Percentiles rank a stretch among this genome's conserved stretches.
Evolutionary conservation across 2,329 filamentous ascomycete genomes (phyloP).

Genomic region (Gremmenia infestans): DNA sequence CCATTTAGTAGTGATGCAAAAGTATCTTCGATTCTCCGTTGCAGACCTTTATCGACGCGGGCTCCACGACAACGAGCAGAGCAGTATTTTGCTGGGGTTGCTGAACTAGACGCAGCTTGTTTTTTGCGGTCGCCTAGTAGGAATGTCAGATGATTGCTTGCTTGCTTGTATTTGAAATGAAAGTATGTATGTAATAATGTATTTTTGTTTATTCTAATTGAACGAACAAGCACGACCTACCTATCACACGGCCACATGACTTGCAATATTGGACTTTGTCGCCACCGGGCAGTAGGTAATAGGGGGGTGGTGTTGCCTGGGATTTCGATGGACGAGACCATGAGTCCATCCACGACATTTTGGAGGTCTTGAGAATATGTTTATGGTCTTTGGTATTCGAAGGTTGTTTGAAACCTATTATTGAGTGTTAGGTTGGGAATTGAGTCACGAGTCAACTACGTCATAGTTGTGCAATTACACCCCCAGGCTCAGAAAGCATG

Average conservation of each 20-base stretch:
- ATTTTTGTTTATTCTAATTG: too few relatives aligned
- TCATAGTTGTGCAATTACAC: too few relatives aligned
- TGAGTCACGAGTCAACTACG: too few relatives aligned
- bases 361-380: background rate
- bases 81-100: constrained; percentile 46
- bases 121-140: too few relatives aligned
- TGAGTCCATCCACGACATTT: constrained; percentile 5
- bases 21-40: constrained; percentile 47
- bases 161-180: too few relatives aligned
- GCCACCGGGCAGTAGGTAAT: constrained; percentile 43
- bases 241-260: constrained; percentile 52
- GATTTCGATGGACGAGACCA: constrained; percentile 5
- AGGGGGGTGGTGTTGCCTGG: constrained; percentile 43
- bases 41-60: constrained; percentile 35
- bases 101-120: too few relatives aligned
- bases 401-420: too few relatives aligned
- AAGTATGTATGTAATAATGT: too few relatives aligned
- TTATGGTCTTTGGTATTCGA: too few relatives aligned
- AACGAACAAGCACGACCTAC: constrained; percentile 22
- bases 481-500: too few relatives aligned
- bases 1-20: constrained; percentile 37
- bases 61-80: constrained; percentile 51
- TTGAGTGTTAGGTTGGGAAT: too few relatives aligned
- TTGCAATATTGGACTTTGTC: constrained; percentile 50
- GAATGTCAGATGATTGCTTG: too few relatives aligned